phyloP scores from a whole-genome alignment of 2,329 filamentous ascomycete species.

The Microsporum canis region DNA sequence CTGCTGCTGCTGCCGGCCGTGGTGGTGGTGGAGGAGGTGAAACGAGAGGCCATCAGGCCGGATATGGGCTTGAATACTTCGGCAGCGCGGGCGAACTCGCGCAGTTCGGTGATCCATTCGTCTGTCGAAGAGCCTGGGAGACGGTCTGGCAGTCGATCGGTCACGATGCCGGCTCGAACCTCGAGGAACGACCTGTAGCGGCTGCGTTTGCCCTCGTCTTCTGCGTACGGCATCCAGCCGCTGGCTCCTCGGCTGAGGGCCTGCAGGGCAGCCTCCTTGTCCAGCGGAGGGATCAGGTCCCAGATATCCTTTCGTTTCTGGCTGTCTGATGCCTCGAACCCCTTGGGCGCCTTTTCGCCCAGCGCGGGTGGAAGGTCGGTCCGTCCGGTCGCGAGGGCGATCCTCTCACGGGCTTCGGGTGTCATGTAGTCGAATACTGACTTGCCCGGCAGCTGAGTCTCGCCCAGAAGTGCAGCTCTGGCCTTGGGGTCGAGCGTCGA shows the following conservation, averaged over 20 bases:
- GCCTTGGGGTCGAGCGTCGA: slow-evolving; percentile 64
- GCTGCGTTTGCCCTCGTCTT: slow-evolving; percentile 65
- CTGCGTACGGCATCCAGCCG: slow-evolving; percentile 71
- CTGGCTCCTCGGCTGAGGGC: slow-evolving; percentile 54
- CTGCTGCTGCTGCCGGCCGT: slow-evolving; percentile 18
- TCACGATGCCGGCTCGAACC: slow-evolving; percentile 52
- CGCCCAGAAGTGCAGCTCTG: slow-evolving; percentile 69
- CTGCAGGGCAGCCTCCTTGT: slow-evolving; percentile 55
- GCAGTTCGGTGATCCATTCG: slow-evolving; percentile 69
- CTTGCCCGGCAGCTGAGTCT: slow-evolving; percentile 72
- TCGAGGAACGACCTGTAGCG: slow-evolving; percentile 77
- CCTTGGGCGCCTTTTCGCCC: slow-evolving; percentile 58
- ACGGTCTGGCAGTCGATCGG: slow-evolving; percentile 47
- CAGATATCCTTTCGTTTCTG: slow-evolving; percentile 50
- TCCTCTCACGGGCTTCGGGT: slow-evolving; percentile 60
- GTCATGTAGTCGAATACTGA: slow-evolving; percentile 92
- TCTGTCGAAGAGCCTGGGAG: slow-evolving; percentile 45
- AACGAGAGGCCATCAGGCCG: slow-evolving; percentile 84
- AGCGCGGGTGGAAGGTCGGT: slow-evolving; percentile 63
- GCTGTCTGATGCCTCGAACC: slow-evolving; percentile 51
- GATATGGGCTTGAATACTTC: slow-evolving; percentile 84
- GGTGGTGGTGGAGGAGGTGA: slow-evolving; percentile 53
- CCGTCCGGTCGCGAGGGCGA: slow-evolving; percentile 66
- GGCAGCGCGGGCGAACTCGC: slow-evolving; percentile 63
- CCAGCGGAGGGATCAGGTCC: slow-evolving; percentile 51